Conservation (phyloP, 768 basidiomycete species). For the Termitomyces sp. region DNA sequence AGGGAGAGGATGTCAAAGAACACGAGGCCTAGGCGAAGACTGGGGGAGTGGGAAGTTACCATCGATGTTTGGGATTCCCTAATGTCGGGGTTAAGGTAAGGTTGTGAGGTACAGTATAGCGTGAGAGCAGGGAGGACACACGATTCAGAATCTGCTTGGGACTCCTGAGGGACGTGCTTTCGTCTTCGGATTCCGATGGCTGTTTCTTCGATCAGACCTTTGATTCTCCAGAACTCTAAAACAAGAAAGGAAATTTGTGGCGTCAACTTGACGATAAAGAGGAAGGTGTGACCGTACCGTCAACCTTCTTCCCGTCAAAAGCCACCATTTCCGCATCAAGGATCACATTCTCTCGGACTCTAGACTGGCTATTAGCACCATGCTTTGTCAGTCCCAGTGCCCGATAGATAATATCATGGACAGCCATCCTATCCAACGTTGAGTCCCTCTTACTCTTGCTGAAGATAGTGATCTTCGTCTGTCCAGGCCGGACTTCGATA, state of each 20-base stretch:
- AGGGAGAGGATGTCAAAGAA: slow-evolving; percentile 86
- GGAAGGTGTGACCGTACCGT: slow-evolving; percentile 47
- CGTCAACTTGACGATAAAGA: not conserved
- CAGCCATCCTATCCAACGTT: slow-evolving; percentile 68
- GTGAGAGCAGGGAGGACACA: slow-evolving; percentile 7
- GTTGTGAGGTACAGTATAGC: not conserved
- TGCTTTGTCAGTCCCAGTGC: slow-evolving; percentile 47
- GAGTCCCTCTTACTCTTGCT: slow-evolving; percentile 88
- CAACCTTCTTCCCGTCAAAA: slow-evolving; percentile 66
- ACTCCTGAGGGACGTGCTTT: slow-evolving; percentile 16
- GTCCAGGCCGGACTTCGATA: slow-evolving; percentile 48
- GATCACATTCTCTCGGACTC: slow-evolving; percentile 42
- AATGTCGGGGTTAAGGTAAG: not conserved
- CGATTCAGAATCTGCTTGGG: slow-evolving; percentile 12
- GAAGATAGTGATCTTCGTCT: slow-evolving; percentile 66
- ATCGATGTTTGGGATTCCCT: slow-evolving; percentile 28
- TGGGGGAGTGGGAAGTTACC: slow-evolving; percentile 32
- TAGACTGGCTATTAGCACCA: slow-evolving; percentile 14
- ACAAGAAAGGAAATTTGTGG: not conserved
- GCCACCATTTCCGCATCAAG: slow-evolving; percentile 91
- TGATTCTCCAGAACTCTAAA: slow-evolving; percentile 77
- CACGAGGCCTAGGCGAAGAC: slow-evolving; percentile 70
- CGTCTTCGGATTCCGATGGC: slow-evolving; percentile 49
- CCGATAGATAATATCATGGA: slow-evolving; percentile 59
- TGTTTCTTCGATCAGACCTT: slow-evolving; percentile 54